These are phyloP conservation scores for Leccinellum rugosiceps DNA, from an alignment of 768 basidiomycete species.

Conservation along the genomic window DNA sequence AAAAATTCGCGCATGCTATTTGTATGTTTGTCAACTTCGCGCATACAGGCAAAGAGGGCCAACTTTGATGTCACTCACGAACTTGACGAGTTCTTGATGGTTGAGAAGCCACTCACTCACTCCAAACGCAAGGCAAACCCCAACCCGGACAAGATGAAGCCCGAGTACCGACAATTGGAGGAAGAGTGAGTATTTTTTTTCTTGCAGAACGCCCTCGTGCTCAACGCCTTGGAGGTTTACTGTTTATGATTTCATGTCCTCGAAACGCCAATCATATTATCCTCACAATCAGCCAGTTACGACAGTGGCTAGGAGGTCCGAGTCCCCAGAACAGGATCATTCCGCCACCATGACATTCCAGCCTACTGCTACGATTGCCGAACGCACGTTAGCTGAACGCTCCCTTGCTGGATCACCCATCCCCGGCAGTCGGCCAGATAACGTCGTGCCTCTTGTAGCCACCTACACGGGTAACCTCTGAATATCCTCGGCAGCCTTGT, in stretches of 20 bases:
- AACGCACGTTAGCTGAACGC: conserved; percentile 39
- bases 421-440: conserved; percentile 37
- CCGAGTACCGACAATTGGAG: conserved; percentile 89
- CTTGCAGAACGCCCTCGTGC: background rate
- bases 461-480: conserved; percentile 18
- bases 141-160: conserved; percentile 84
- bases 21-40: background rate
- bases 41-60: conserved; percentile 80
- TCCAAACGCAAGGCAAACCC: conserved; percentile 85
- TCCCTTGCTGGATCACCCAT: conserved; percentile 41
- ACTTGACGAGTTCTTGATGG: conserved; percentile 94
- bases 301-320: conserved; percentile 28
- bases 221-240: conserved; percentile 60
- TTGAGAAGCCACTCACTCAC: conserved; percentile 96
- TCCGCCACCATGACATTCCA: conserved; percentile 30
- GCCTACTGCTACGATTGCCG: conserved; percentile 43
- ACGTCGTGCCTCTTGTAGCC: conserved; percentile 36
- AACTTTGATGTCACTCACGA: conserved; percentile 98
- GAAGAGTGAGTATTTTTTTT: conserved; percentile 63
- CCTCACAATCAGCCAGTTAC: conserved; percentile 71
- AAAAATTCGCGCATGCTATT: background rate
- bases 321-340: conserved; percentile 29
- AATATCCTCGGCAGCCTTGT: background rate
- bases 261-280: conserved; percentile 80
- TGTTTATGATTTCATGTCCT: conserved; percentile 77